Evolutionary conservation across 2,329 filamentous ascomycete genomes (phyloP).

Genomic region (Furcasterigmium sp.): DNA sequence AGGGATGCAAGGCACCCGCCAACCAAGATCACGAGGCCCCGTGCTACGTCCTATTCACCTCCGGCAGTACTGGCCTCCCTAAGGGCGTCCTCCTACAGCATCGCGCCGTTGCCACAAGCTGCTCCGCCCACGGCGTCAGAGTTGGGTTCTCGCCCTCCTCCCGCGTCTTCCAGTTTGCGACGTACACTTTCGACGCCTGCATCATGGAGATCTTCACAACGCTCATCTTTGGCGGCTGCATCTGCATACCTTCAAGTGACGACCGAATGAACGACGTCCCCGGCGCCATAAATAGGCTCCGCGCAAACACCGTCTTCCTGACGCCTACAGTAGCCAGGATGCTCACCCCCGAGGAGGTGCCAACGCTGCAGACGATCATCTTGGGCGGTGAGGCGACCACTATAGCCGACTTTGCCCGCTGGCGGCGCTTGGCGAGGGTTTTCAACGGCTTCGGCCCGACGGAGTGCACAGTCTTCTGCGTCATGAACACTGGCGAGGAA

Average conservation of each 20-base stretch:
- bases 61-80: slow-evolving; percentile 45
- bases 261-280: slow-evolving; percentile 43
- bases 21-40: background rate
- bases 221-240: slow-evolving; percentile 49
- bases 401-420: slow-evolving; percentile 14
- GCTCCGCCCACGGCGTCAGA: background rate
- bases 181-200: slow-evolving; percentile 47
- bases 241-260: slow-evolving; percentile 50
- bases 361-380: slow-evolving; percentile 29
- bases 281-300: slow-evolving; percentile 41
- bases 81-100: slow-evolving; percentile 41
- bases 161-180: slow-evolving; percentile 35
- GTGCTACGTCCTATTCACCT: slow-evolving; percentile 43
- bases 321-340: slow-evolving; percentile 51
- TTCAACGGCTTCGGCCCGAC: slow-evolving; percentile 19
- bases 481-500: background rate
- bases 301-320: slow-evolving; percentile 48
- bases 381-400: slow-evolving; percentile 20
- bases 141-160: slow-evolving; percentile 4
- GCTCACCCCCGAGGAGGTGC: slow-evolving; percentile 28
- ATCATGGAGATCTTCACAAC: slow-evolving; percentile 47
- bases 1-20: no score
- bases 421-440: slow-evolving; percentile 13
- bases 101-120: slow-evolving; percentile 16
- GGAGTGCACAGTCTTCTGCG: slow-evolving; percentile 11